Conservation (phyloP, 2,329 filamentous ascomycete genomes). For the Aureobasidium lini region DNA sequence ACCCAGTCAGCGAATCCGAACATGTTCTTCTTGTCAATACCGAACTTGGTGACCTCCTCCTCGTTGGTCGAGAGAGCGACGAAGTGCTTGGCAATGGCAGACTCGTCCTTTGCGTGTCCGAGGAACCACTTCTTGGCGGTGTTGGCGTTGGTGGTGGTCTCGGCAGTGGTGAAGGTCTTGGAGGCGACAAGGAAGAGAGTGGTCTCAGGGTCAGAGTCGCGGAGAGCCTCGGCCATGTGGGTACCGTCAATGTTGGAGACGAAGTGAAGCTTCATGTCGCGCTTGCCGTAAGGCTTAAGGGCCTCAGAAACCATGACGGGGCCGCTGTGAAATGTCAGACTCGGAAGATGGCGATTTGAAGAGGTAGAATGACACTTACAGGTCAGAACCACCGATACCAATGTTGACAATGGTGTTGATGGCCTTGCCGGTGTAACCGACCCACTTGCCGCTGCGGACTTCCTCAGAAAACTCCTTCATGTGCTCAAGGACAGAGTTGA, state of each 20-base stretch:
- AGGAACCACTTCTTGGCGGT: slow-evolving; percentile 97
- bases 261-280: slow-evolving; percentile 85
- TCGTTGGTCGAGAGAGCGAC: slow-evolving; percentile 96
- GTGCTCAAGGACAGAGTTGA: slow-evolving; percentile 85
- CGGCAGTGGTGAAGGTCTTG: slow-evolving; percentile 98
- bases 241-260: slow-evolving; percentile 99
- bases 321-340: slow-evolving; percentile 51
- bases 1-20: slow-evolving; percentile 99
- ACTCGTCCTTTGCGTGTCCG: slow-evolving; percentile 66
- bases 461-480: slow-evolving; percentile 98
- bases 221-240: slow-evolving; percentile 89
- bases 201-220: slow-evolving; percentile 84
- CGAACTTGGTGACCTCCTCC: slow-evolving; percentile 92
- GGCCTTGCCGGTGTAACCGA: slow-evolving; percentile 94
- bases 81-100: slow-evolving; percentile 90
- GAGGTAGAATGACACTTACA: slow-evolving; percentile 54
- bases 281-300: slow-evolving; percentile 85
- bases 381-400: slow-evolving; percentile 94
- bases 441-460: slow-evolving; percentile 91
- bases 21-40: slow-evolving; percentile 99
- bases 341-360: neutral
- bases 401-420: slow-evolving; percentile 95
- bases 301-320: slow-evolving; percentile 99
- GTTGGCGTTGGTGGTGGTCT: slow-evolving; percentile 96
- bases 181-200: slow-evolving; percentile 98